Base-by-base conservation (phyloP, 2,329 filamentous ascomycete genomes). In the Microcyclospora pomicola region DNA sequence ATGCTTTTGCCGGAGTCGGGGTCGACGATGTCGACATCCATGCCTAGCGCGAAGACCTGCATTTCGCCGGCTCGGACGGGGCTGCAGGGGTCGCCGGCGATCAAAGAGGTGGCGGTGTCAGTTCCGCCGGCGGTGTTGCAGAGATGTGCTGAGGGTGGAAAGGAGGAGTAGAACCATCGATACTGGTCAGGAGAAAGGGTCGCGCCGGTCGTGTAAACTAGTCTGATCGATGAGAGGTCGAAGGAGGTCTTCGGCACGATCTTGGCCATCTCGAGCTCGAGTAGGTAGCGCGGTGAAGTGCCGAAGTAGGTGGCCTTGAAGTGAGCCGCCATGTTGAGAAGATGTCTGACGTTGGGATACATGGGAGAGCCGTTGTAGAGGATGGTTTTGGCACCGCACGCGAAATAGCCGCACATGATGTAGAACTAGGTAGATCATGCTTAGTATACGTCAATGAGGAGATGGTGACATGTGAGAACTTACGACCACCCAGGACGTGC, bases 121-220 rank as follows among this genome's bases (percentile, higher is more conserved):
- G 67, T 69, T 9, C 66, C 67, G 13, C 67, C 67, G 4, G 64
- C 64, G 4, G 65, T 56, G 36, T 56, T 56, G 47, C 59, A 62
- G 5, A 68, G 52, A 46, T 60, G 65, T 19, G 61, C 49, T 5
- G 44, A 42, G 1, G 47, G 37, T 6, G 55, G 62, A 44, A 64
- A 67, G 27, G 52, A 38, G n/a, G 44, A 61, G 38, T 67, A 67
- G 51, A 67, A 66, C 59, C 64, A 69, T 31, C 57, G 50, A 39
- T 63, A 67, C 36, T 66, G 61, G 16, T 62, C 57, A 4, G 54
- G 47, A 1, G 63, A 59, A 9, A 68, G 50, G 2, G 63, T 60
- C 4, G 63, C 61, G 11, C 66, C 65, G 2, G 63, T 66, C 2
- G 63, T 66, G 33, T 64, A 64, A 5, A 67, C 60, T 41, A 66